Evolutionary conservation across 2,329 filamentous ascomycete species (phyloP).

Genomic region (Ophiostoma pallidulum): DNA sequence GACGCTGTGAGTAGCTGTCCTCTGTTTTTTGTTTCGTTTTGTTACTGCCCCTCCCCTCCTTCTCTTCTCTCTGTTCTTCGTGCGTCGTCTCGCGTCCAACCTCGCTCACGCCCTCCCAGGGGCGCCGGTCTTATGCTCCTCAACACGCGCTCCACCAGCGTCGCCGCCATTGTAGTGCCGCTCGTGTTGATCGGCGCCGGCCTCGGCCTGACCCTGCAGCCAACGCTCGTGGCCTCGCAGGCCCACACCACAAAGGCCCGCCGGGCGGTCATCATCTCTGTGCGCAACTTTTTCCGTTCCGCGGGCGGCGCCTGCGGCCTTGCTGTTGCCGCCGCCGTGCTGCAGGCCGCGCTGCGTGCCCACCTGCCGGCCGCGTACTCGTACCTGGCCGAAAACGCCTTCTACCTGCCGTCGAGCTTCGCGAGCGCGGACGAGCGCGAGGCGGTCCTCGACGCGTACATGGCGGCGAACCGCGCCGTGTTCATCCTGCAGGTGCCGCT

Average conservation of each 20-base stretch:
- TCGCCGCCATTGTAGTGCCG: constrained; percentile 23
- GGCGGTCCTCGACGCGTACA: constrained; percentile 17
- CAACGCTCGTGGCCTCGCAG: constrained; percentile 29
- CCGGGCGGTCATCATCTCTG: constrained; percentile 29
- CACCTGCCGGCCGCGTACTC: constrained; percentile 13
- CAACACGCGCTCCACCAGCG: constrained; percentile 19
- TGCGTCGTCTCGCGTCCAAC: too few species aligned
- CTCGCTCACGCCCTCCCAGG: neutral
- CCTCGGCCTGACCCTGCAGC: constrained; percentile 28
- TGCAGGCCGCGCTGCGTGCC: constrained; percentile 21
- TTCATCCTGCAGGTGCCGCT: constrained; percentile 49
- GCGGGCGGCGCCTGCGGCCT: constrained; percentile 29
- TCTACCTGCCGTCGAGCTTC: constrained; percentile 22
- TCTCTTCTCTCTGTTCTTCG: neutral
- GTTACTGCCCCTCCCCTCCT: too few species aligned
- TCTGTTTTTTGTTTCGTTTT: too few species aligned
- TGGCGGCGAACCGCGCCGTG: constrained; percentile 41
- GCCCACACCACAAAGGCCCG: constrained; percentile 28
- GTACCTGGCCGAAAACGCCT: constrained; percentile 21
- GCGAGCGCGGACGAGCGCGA: constrained; percentile 5
- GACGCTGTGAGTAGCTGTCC: constrained; percentile 21
- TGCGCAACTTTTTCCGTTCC: constrained; percentile 30
- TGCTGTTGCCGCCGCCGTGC: constrained; percentile 23
- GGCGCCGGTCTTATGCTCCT: constrained; percentile 25
- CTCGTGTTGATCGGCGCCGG: constrained; percentile 27